Evolutionary conservation across 306 rosid species (phyloP), one percentile per base, ranked within the genome.

Genomic region (Citrullus mucosospermus): DNA sequence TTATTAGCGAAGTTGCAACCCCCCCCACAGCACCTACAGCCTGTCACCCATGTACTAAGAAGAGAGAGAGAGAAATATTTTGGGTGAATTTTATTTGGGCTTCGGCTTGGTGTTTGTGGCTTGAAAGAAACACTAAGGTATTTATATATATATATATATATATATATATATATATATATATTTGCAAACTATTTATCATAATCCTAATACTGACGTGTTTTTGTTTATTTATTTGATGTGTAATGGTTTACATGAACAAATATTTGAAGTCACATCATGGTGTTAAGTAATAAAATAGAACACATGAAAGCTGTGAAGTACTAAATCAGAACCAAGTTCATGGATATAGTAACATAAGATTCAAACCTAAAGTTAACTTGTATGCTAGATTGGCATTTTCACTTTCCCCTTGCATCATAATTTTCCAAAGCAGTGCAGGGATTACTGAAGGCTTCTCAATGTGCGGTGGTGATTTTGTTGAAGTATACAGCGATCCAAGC

Each of bases 391-490:
- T 50, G 4, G 28, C 44, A 30, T 50, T 28, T 25, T 51, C 43
- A 15, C 38, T 70, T 22, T 5, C 54, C 54, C 75, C 75, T 70
- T 50, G 15, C 59, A 72, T 74, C 36, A 71, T 41, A 22, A 17
- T 57, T 83, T 41, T 74, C 78, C 56, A 80, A 79, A 85, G 87
- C 93, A 92, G 99, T 75, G 99, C 97, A 81, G 99, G 96, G 82
- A 91, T 95, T 39, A 89, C 99, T 8, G 97, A 92, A 86, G 99
- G 99, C 41, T 95, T 95, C 89, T 95, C 99, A 66, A 95, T 95
- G 97, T 95, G 97, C 17, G 97, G 97, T 79, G 99, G 99, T 56
- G 99, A 95, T 89, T 95, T 95, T 72, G 88, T 92, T 80, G 98
- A 92, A 86, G 97, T 95, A 84, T 95, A 95, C 83, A 81, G 87